Evolutionary conservation across 73 alveolate species (phyloP).

Genomic region (Paramecium octaurelia): DNA sequence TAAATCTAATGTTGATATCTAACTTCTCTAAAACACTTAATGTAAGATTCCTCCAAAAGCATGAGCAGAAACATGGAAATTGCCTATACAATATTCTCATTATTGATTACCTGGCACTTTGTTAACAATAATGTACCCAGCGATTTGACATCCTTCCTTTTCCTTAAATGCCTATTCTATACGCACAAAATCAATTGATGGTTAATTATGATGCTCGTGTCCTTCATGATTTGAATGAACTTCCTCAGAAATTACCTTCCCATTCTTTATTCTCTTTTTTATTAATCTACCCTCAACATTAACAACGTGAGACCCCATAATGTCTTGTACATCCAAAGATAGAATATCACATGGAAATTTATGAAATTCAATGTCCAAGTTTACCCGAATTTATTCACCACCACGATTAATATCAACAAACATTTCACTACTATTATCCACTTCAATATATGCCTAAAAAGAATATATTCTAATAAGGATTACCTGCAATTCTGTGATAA

Average conservation of each 20-base stretch:
- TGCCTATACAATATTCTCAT: constrained; percentile 67
- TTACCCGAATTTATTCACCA: constrained; percentile 82
- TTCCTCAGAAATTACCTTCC: constrained; percentile 69
- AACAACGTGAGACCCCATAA: constrained; percentile 94
- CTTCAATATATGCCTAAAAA: constrained; percentile 64
- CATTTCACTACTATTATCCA: constrained; percentile 80
- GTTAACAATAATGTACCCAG: constrained; percentile 83
- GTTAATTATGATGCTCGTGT: constrained; percentile 36
- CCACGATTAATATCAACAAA: constrained; percentile 83
- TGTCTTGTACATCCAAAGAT: constrained; percentile 95
- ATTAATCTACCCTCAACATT: constrained; percentile 75
- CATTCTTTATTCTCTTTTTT: constrained; percentile 68
- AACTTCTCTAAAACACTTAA: constrained; percentile 51
- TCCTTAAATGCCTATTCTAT: constrained; percentile 69
- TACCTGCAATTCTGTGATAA: constrained; percentile 81
- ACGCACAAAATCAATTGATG: constrained; percentile 56
- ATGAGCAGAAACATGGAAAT: constrained; percentile 90
- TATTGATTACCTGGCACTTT: constrained; percentile 74
- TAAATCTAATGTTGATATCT: constrained; percentile 71
- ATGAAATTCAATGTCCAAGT: constrained; percentile 85
- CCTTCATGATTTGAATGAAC: constrained; percentile 61
- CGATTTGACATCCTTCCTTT: constrained; percentile 84
- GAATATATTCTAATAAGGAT: neutral
- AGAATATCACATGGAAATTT: constrained; percentile 96
- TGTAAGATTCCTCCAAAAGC: constrained; percentile 72